These are phyloP conservation scores for Ustilago loliicola DNA, from an alignment of 1,284 basidiomycete genomes.

Conservation along the genomic window DNA sequence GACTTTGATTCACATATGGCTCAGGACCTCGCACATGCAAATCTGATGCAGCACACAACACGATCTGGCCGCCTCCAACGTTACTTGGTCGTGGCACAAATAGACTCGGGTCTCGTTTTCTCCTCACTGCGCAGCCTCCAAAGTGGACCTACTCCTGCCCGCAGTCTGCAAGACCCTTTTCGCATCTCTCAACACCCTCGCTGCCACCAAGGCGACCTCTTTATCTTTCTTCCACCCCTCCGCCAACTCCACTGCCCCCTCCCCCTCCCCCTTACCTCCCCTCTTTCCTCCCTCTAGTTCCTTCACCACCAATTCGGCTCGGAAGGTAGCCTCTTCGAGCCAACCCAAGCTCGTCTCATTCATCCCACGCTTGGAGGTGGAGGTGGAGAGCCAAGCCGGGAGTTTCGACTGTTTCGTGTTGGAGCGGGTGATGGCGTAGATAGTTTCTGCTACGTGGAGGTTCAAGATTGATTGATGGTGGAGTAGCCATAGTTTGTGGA, in stretches of 20 bases:
- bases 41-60: no score
- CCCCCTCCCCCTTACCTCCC: background rate
- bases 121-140: slow-evolving; percentile 14
- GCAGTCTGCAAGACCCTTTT: slow-evolving; percentile 23
- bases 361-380: background rate
- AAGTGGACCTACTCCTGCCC: slow-evolving; percentile 8
- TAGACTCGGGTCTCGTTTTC: no score
- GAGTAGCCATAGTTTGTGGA: slow-evolving; percentile 56
- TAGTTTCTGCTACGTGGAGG: slow-evolving; percentile 64
- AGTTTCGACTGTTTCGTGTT: background rate
- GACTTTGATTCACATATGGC: no score
- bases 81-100: no score
- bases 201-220: slow-evolving; percentile 16
- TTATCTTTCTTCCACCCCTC: slow-evolving; percentile 19
- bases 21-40: no score
- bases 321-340: slow-evolving; percentile 33
- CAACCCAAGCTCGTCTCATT: slow-evolving; percentile 22
- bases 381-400: background rate
- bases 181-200: slow-evolving; percentile 42
- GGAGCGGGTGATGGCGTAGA: slow-evolving; percentile 48
- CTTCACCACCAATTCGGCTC: slow-evolving; percentile 17
- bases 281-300: slow-evolving; percentile 4
- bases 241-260: background rate
- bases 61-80: no score
- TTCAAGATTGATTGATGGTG: slow-evolving; percentile 54